phyloP scores from a whole-genome alignment of 305 asterid species.

The Petunia hybrid region DNA sequence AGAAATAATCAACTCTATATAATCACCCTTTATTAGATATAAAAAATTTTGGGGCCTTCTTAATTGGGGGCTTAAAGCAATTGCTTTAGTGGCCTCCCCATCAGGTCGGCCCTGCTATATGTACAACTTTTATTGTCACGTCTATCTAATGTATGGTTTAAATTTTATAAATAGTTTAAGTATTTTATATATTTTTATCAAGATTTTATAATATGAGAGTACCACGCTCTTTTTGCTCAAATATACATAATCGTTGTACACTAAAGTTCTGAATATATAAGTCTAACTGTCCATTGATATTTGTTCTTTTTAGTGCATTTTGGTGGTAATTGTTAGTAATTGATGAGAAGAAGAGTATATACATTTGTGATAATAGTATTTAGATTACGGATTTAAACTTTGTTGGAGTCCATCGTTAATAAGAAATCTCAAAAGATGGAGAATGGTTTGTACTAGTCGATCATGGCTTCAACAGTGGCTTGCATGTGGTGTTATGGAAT shows the following conservation, averaged over 20 bases:
- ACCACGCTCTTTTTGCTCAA: neutral
- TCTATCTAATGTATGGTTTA: too few relatives aligned
- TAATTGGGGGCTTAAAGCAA: too few relatives aligned
- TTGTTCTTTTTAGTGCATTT: neutral
- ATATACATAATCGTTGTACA: neutral
- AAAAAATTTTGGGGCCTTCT: too few relatives aligned
- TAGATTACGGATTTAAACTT: neutral
- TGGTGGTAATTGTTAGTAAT: neutral
- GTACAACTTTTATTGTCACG: too few relatives aligned
- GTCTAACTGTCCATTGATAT: neutral
- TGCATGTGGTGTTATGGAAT: neutral
- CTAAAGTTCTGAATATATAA: neutral
- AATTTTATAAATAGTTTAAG: too few relatives aligned
- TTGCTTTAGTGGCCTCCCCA: too few relatives aligned
- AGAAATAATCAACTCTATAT: too few relatives aligned
- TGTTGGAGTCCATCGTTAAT: neutral
- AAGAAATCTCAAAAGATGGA: neutral
- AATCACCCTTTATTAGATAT: too few relatives aligned
- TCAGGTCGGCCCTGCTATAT: too few relatives aligned
- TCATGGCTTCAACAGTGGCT: neutral
- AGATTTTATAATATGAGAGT: too few relatives aligned
- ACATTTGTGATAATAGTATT: neutral
- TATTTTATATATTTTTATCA: too few relatives aligned
- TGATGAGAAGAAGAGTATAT: neutral
- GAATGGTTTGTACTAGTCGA: neutral